Conservation (phyloP, 164 flowering plant genomes). For the Magnolia changhungtana region DNA sequence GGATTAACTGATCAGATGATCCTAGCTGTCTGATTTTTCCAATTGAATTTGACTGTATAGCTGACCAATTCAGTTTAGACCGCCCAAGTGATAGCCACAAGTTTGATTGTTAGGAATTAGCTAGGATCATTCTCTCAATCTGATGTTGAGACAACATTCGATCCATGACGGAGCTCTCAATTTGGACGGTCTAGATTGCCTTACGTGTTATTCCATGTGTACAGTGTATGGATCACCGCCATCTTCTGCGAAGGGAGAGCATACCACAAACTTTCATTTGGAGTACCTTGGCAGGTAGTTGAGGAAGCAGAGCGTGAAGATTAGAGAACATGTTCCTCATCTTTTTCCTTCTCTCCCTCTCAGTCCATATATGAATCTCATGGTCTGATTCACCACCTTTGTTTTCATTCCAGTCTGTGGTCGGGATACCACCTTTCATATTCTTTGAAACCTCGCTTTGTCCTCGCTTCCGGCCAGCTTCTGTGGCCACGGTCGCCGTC, state of each 20-base stretch:
- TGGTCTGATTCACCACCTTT: slow-evolving; percentile 51
- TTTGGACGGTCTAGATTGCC: neutral
- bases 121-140: neutral
- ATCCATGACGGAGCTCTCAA: neutral
- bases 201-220: neutral
- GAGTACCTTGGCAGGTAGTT: slow-evolving; percentile 76
- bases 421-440: neutral
- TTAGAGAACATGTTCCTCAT: slow-evolving; percentile 82
- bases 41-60: neutral
- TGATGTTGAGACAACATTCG: neutral
- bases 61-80: neutral
- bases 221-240: neutral
- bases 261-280: neutral
- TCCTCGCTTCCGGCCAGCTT: neutral
- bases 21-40: neutral
- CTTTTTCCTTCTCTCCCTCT: slow-evolving; percentile 91
- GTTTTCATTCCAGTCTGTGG: slow-evolving; percentile 2
- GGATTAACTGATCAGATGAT: no score
- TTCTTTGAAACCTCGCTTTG: slow-evolving; percentile 14
- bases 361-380: slow-evolving; percentile 78
- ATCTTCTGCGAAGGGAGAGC: neutral
- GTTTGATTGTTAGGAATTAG: neutral
- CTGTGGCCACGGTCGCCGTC: neutral
- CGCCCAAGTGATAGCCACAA: neutral
- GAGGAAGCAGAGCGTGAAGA: slow-evolving; percentile 90